These are phyloP conservation scores for Pseudoneurospora amorphoporcata DNA, from an alignment of 495 filamentous ascomycete genomes.

Conservation along the genomic window DNA sequence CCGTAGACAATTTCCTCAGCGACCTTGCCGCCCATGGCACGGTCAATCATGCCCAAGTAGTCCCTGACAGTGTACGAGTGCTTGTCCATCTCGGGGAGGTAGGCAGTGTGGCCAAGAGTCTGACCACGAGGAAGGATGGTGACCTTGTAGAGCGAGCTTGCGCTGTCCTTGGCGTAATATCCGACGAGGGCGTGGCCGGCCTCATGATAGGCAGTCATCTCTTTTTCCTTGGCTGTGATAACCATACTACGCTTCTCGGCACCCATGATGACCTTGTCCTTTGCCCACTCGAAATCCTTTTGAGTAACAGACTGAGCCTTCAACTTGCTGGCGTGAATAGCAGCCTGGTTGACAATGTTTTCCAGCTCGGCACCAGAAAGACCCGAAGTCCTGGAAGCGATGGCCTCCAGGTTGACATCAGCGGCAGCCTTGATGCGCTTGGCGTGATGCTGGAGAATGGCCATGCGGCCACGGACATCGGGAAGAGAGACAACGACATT, in stretches of 20 bases:
- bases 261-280: constrained; percentile 97
- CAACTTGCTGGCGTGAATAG: constrained; percentile 76
- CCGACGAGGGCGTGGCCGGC: constrained; percentile 88
- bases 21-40: constrained; percentile 82
- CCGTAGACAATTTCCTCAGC: constrained; percentile 93
- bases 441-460: constrained; percentile 85
- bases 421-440: constrained; percentile 68
- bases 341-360: constrained; percentile 93
- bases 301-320: constrained; percentile 63
- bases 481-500: constrained; percentile 81
- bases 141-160: constrained; percentile 82
- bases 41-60: constrained; percentile 66
- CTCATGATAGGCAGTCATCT: constrained; percentile 96
- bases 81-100: constrained; percentile 81
- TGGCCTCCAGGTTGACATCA: constrained; percentile 69
- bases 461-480: constrained; percentile 88
- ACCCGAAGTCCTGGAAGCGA: constrained; percentile 79
- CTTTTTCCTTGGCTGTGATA: constrained; percentile 72
- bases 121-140: constrained; percentile 89
- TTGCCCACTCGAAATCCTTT: constrained; percentile 89
- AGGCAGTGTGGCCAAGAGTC: constrained; percentile 73
- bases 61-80: constrained; percentile 67
- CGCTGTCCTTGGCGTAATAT: constrained; percentile 59
- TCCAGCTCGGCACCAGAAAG: constrained; percentile 94
- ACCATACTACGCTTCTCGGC: constrained; percentile 80